Evolutionary conservation across 2,329 filamentous ascomycete genomes (phyloP).

Genomic region (Grosmannia huntii): DNA sequence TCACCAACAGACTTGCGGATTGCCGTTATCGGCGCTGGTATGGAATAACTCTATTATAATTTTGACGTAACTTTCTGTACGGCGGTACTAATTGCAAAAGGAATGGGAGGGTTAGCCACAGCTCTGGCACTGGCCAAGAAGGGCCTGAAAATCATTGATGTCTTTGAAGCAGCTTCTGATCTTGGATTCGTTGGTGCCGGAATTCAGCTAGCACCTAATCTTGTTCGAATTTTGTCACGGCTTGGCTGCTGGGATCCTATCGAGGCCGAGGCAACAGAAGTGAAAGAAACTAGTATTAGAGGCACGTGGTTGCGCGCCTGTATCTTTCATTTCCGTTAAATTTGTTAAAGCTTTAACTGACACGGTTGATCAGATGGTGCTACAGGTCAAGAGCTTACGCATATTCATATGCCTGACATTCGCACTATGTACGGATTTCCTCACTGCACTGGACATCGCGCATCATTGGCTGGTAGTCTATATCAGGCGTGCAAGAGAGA

Average conservation of each 20-base stretch:
- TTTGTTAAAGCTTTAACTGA: background rate
- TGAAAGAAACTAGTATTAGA: conserved; percentile 60
- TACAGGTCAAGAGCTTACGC: conserved; percentile 54
- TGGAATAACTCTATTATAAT: background rate
- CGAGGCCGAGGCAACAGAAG: conserved; percentile 55
- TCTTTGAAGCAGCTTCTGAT: conserved; percentile 61
- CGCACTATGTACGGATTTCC: conserved; percentile 56
- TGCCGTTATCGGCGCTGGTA: conserved; percentile 24
- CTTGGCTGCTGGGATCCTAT: conserved; percentile 63
- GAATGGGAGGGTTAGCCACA: conserved; percentile 65
- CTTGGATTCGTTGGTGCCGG: conserved; percentile 75
- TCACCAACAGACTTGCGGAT: conserved; percentile 15
- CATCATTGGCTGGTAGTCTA: conserved; percentile 55
- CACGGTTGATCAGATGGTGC: conserved; percentile 40
- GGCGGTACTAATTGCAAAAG: conserved; percentile 19
- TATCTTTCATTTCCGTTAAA: background rate
- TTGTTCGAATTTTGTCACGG: conserved; percentile 60
- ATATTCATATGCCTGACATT: conserved; percentile 58
- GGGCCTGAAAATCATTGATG: conserved; percentile 58
- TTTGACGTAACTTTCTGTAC: too few species aligned
- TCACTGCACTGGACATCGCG: conserved; percentile 69
- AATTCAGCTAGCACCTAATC: conserved; percentile 73
- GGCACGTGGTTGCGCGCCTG: conserved; percentile 25
- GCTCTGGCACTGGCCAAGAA: conserved; percentile 63
- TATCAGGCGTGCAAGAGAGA: conserved; percentile 55